Percentiles rank a stretch among this genome's conserved stretches.
Conservation (phyloP, 495 filamentous ascomycete species). For the Extremus antarcticus region DNA sequence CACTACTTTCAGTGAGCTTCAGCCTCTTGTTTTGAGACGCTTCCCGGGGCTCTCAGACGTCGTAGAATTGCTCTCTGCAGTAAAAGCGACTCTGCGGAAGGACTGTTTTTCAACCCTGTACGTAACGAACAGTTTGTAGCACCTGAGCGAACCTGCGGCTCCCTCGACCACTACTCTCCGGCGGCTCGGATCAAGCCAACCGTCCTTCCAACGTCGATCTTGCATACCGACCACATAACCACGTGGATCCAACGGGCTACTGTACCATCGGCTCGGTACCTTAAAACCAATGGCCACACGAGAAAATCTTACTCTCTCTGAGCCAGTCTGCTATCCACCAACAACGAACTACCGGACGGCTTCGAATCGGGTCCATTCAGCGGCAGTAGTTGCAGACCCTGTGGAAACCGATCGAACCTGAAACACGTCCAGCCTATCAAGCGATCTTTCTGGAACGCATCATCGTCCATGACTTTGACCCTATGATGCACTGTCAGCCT, state of each 20-base stretch:
- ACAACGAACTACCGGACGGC: constrained; percentile 49
- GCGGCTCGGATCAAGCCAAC: too few species aligned
- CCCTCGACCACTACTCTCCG: too few species aligned
- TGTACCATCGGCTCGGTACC: neutral
- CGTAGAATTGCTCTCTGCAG: too few species aligned
- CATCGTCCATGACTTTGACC: constrained; percentile 77
- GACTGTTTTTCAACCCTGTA: too few species aligned
- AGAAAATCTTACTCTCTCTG: constrained; percentile 3
- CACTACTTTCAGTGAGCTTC: too few species aligned
- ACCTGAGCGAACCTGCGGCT: too few species aligned
- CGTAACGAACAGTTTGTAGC: too few species aligned
- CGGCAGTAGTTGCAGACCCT: constrained; percentile 67
- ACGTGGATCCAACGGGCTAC: neutral
- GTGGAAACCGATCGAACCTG: constrained; percentile 63
- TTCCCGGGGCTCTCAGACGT: too few species aligned
- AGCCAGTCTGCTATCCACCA: constrained; percentile 41
- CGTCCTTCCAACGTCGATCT: neutral
- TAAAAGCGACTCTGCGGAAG: too few species aligned
- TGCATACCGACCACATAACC: neutral
- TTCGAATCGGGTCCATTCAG: constrained; percentile 54
- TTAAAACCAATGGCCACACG: too few species aligned
- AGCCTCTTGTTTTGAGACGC: too few species aligned
- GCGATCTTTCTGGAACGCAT: constrained; percentile 56
- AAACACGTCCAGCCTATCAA: constrained; percentile 83
- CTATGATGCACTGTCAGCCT: constrained; percentile 32